Conservation (phyloP, 1,284 basidiomycete species). For the Cutaneotrichosporon sp. region DNA sequence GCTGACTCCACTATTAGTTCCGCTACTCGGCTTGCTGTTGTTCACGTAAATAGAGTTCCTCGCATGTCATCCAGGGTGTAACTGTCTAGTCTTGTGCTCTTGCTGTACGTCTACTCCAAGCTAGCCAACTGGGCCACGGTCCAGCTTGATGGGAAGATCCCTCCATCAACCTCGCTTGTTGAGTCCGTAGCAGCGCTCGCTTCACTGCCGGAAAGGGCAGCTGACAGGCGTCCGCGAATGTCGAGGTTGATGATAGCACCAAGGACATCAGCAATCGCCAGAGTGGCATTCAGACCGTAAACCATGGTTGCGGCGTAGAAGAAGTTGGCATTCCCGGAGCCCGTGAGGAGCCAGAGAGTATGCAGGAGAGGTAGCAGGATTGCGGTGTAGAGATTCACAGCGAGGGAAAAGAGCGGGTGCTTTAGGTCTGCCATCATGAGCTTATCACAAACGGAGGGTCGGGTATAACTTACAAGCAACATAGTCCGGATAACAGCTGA, state of each 20-base stretch:
- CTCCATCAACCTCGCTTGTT: too few relatives aligned
- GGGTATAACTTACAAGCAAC: not conserved
- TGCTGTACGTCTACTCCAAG: conserved; percentile 1
- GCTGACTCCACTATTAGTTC: not conserved
- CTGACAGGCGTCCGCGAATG: not conserved
- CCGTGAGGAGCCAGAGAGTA: conserved; percentile 83
- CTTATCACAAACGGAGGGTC: not conserved
- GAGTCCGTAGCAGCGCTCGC: too few relatives aligned
- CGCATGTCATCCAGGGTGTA: conserved; percentile 1
- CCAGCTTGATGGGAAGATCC: not conserved
- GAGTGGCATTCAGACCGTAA: conserved; percentile 79
- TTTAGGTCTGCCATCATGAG: conserved; percentile 63
- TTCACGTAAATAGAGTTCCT: not conserved
- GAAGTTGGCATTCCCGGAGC: conserved; percentile 96
- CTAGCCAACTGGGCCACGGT: conserved; percentile 12
- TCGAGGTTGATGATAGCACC: conserved; percentile 54
- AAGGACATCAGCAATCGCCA: conserved; percentile 72
- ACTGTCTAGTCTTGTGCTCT: not conserved
- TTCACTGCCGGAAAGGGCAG: not conserved
- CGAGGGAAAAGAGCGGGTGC: conserved; percentile 76
- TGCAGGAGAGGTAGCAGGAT: conserved; percentile 87
- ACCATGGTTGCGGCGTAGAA: conserved; percentile 95
- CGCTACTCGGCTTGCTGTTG: conserved; percentile 1
- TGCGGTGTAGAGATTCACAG: conserved; percentile 77
- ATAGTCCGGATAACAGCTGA: conserved; percentile 73